Evolutionary conservation across 306 rosid genomes (phyloP).

Genomic region (Psophocarpus tetragonolobus): DNA sequence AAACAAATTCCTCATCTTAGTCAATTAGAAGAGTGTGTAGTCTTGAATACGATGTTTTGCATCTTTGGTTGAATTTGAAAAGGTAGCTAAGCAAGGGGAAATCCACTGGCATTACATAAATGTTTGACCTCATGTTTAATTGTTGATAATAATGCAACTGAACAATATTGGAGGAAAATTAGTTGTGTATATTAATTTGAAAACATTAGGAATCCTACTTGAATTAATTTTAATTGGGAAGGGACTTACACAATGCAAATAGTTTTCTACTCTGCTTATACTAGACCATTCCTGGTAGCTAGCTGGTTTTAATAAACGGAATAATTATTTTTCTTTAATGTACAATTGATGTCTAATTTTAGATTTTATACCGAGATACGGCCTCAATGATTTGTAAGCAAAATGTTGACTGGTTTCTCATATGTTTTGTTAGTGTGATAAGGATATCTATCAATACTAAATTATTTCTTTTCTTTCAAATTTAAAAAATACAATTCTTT

Average conservation of each 20-base stretch:
- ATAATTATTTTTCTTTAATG: neutral
- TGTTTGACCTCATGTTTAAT: neutral
- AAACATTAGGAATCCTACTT: neutral
- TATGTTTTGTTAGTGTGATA: neutral
- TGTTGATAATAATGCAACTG: neutral
- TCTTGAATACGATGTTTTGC: neutral
- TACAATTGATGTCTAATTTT: neutral
- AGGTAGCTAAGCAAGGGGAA: neutral
- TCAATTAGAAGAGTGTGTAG: neutral
- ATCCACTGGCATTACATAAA: neutral
- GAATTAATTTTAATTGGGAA: neutral
- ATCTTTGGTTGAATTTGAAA: neutral
- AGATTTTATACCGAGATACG: neutral
- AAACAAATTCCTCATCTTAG: neutral
- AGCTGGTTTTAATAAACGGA: neutral
- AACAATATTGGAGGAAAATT: neutral
- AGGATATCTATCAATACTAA: neutral
- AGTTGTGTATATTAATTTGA: neutral
- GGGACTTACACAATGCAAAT: neutral
- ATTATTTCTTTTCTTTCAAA: neutral
- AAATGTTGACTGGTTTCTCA: neutral
- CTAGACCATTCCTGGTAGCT: slow-evolving; percentile 5
- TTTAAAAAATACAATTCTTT: neutral
- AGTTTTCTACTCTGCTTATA: neutral
- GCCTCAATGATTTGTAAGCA: neutral